A percentile compares a stretch with the other conserved stretches of the same genome.
Evolutionary conservation across 2,329 filamentous ascomycete species (phyloP).

Genomic region (Mycosphaerella sp.): DNA sequence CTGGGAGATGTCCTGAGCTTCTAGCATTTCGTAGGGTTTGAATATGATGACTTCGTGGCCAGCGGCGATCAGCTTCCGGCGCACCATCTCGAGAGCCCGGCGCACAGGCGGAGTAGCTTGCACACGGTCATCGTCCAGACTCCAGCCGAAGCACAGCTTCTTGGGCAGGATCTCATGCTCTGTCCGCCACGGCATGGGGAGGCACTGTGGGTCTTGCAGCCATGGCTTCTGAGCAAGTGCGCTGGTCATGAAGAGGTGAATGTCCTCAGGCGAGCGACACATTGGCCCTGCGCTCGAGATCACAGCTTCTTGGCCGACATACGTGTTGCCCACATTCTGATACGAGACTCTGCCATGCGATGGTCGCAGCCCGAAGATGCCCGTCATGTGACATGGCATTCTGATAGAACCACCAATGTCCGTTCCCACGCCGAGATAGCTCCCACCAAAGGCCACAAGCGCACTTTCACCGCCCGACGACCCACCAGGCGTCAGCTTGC

Average conservation of each 20-base stretch:
- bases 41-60: constrained; percentile 17
- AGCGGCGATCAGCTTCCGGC: constrained; percentile 8
- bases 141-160: constrained; percentile 16
- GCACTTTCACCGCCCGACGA: constrained; percentile 61
- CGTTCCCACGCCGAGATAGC: constrained; percentile 56
- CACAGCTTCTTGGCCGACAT: constrained; percentile 43
- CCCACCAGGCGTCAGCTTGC: constrained; percentile 56
- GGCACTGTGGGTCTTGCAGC: constrained; percentile 9
- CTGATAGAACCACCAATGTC: constrained; percentile 60
- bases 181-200: constrained; percentile 12
- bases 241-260: constrained; percentile 14
- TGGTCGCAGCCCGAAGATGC: constrained; percentile 29
- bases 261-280: constrained; percentile 10
- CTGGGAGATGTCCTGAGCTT: constrained; percentile 6
- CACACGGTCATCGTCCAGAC: constrained; percentile 5
- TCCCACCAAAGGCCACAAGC: constrained; percentile 53
- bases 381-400: constrained; percentile 75
- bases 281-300: constrained; percentile 13
- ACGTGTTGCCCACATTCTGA: constrained; percentile 25
- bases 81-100: constrained; percentile 10
- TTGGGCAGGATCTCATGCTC: constrained; percentile 9
- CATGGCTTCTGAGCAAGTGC: constrained; percentile 9
- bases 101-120: constrained; percentile 11
- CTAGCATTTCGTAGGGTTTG: constrained; percentile 14
- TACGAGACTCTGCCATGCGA: constrained; percentile 43